phyloP scores from a whole-genome alignment of 108 stramenopile species.

The Skeletonema costatum region DNA sequence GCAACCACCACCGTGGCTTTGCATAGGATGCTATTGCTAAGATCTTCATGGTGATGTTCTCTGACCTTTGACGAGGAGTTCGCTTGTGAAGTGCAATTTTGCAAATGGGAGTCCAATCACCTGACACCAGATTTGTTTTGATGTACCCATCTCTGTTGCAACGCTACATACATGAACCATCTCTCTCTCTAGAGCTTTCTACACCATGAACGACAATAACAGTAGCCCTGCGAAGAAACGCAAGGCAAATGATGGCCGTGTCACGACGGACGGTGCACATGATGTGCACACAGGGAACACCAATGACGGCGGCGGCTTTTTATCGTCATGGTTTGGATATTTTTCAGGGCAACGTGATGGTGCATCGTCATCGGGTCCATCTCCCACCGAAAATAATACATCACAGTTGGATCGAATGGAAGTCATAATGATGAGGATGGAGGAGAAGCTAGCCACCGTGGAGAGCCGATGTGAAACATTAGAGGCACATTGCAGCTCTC shows the following conservation, averaged over 20 bases:
- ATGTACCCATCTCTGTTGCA: no score
- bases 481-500: background rate
- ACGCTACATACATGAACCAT: no score
- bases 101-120: no score
- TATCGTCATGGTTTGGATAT: background rate
- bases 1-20: no score
- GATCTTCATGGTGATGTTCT: no score
- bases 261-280: background rate
- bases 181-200: no score
- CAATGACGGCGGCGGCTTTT: background rate
- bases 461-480: background rate
- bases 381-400: background rate
- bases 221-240: background rate
- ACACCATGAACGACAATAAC: background rate
- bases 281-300: background rate
- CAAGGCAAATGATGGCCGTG: background rate
- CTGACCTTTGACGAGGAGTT: no score
- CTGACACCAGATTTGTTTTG: no score
- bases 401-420: background rate
- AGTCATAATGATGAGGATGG: background rate
- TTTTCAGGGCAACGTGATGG: background rate
- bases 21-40: no score
- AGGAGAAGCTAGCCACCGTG: background rate
- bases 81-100: no score
- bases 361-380: background rate